phyloP scores from a whole-genome alignment of 441 rosid genomes.

The Flueggea neowawraea region DNA sequence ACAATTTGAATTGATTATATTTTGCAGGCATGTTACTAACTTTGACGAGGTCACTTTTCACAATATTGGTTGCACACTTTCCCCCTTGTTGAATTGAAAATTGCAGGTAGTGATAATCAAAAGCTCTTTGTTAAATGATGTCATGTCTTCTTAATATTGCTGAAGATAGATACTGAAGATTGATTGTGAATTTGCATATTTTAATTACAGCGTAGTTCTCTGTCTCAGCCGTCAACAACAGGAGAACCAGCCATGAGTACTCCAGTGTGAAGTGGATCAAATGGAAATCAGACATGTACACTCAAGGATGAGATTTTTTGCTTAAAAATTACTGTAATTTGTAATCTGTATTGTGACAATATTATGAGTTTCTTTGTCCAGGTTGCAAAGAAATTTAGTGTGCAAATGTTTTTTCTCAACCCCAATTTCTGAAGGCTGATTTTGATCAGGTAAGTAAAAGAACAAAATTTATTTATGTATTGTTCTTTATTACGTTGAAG shows the following conservation, averaged over 20 bases:
- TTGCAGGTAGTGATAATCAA: constrained; percentile 42
- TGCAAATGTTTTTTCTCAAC: too few species aligned
- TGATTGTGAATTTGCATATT: constrained; percentile 14
- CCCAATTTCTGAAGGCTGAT: too few species aligned
- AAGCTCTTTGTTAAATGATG: neutral
- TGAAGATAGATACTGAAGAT: neutral
- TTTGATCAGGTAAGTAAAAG: too few species aligned
- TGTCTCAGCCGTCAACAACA: constrained; percentile 30
- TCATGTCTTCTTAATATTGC: too few species aligned
- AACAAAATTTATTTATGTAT: too few species aligned
- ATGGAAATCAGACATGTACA: constrained; percentile 35
- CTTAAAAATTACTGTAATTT: neutral
- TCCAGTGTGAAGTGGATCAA: constrained; percentile 32
- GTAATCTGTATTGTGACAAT: neutral
- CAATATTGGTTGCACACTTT: constrained; percentile 76
- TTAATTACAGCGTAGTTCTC: constrained; percentile 30
- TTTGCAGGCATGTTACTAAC: constrained; percentile 62
- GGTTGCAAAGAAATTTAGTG: constrained; percentile 39
- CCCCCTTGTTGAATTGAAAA: constrained; percentile 52
- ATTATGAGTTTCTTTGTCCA: constrained; percentile 14
- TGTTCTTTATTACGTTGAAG: too few species aligned
- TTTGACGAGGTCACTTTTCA: constrained; percentile 88
- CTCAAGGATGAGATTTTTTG: constrained; percentile 31
- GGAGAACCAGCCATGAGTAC: constrained; percentile 28
- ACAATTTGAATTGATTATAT: constrained; percentile 14